Percentiles rank a stretch among this genome's conserved stretches.
These are phyloP conservation scores for Aegilops sharonensis DNA, from an alignment of 176 grass and related monocot species.

Conservation along the genomic window DNA sequence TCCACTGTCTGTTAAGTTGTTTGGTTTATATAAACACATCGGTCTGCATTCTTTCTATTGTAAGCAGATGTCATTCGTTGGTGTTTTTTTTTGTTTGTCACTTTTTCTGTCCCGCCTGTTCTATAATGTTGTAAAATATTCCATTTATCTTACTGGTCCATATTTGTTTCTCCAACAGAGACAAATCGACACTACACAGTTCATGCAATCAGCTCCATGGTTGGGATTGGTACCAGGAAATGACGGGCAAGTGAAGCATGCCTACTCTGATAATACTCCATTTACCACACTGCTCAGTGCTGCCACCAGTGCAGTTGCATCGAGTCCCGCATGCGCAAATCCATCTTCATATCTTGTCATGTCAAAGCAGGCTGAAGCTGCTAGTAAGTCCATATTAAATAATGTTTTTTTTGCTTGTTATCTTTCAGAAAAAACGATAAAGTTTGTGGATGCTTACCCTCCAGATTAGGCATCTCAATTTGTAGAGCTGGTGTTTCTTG, in stretches of 20 bases:
- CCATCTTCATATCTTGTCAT: slow-evolving; percentile 87
- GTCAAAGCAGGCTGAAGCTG: slow-evolving; percentile 99
- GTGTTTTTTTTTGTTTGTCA: not conserved
- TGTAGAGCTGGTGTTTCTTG: slow-evolving; percentile 1
- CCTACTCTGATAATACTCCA: slow-evolving; percentile 61
- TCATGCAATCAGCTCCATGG: slow-evolving; percentile 93
- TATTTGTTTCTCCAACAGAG: slow-evolving; percentile 58
- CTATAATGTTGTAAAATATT: not conserved
- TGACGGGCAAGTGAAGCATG: slow-evolving; percentile 76
- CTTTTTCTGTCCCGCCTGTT: not conserved
- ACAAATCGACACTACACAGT: slow-evolving; percentile 86
- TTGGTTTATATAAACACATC: not conserved
- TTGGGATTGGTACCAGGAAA: slow-evolving; percentile 79
- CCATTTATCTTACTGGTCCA: slow-evolving; percentile 15
- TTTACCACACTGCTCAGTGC: slow-evolving; percentile 65
- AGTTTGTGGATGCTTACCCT: slow-evolving; percentile 1
- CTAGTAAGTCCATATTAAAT: slow-evolving; percentile 60
- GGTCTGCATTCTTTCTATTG: not conserved
- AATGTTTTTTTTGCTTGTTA: not conserved
- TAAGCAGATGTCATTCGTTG: not conserved
- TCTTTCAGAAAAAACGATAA: not conserved
- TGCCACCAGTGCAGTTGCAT: slow-evolving; percentile 61
- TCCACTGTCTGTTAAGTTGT: slow-evolving; percentile 13
- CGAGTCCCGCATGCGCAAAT: slow-evolving; percentile 80
- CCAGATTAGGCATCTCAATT: not conserved